Conservation (phyloP, 2,329 filamentous ascomycete species). For the Emydomyces testavorans region DNA sequence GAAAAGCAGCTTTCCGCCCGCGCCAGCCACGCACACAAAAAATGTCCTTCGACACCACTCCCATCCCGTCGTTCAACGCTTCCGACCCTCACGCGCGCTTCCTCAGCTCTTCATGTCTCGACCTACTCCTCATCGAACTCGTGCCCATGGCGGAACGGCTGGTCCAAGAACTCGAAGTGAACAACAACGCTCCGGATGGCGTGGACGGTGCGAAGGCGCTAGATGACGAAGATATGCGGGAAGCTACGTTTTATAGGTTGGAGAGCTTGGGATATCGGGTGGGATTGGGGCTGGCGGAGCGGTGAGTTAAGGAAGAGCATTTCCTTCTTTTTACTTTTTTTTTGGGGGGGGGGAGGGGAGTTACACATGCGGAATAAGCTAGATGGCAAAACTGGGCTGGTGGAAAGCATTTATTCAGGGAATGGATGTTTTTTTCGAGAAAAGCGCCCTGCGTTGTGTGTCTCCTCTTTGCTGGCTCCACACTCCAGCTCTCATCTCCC, state of each 20-base stretch:
- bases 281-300: slow-evolving; percentile 80
- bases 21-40: no score
- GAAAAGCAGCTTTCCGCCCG: no score
- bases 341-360: not conserved
- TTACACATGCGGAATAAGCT: not conserved
- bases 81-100: slow-evolving; percentile 65
- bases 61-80: slow-evolving; percentile 57
- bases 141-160: slow-evolving; percentile 88
- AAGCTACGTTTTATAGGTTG: slow-evolving; percentile 73
- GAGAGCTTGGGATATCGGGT: slow-evolving; percentile 83
- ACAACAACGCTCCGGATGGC: slow-evolving; percentile 19
- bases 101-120: slow-evolving; percentile 73
- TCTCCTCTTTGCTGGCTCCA: no score
- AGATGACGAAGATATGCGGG: slow-evolving; percentile 60
- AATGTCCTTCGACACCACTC: slow-evolving; percentile 61
- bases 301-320: slow-evolving; percentile 47
- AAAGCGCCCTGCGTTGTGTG: no score
- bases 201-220: slow-evolving; percentile 20
- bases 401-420: no score
- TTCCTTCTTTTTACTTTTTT: not conserved
- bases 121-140: slow-evolving; percentile 91
- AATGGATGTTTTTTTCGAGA: no score
- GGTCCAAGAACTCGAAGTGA: slow-evolving; percentile 51
- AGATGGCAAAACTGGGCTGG: no score
- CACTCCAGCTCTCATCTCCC: no score